Evolutionary conservation across 1,284 basidiomycete genomes (phyloP).

Genomic region (Cutaneotrichosporon dermatis): DNA sequence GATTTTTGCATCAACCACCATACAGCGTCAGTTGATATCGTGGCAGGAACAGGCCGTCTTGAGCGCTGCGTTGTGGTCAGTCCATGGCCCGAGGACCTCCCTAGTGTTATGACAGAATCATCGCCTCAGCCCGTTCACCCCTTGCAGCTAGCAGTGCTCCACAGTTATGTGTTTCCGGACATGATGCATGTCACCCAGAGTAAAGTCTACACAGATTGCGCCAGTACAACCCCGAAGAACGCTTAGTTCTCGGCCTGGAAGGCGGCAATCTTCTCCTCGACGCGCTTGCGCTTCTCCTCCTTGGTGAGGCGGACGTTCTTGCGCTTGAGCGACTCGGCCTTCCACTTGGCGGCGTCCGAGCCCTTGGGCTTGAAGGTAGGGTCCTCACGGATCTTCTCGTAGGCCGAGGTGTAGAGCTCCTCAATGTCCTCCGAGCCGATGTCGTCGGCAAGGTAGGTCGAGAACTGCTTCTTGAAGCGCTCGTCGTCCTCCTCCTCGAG

Average conservation of each 20-base stretch:
- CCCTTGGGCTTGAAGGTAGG: constrained; percentile 86
- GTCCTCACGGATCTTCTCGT: constrained; percentile 92
- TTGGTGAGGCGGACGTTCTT: constrained; percentile 67
- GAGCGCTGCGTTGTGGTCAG: too few relatives aligned
- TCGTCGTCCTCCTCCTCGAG: constrained; percentile 99
- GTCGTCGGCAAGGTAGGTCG: constrained; percentile 90
- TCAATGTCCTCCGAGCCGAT: constrained; percentile 96
- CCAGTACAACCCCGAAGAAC: background rate
- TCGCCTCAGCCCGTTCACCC: too few relatives aligned
- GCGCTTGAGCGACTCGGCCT: constrained; percentile 74
- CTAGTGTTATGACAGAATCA: too few relatives aligned
- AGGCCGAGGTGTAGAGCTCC: constrained; percentile 87
- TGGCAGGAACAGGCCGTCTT: too few relatives aligned
- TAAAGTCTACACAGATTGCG: background rate
- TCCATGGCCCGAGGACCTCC: too few relatives aligned
- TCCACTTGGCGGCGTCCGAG: constrained; percentile 84
- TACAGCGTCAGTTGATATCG: too few relatives aligned
- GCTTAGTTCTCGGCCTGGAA: constrained; percentile 3
- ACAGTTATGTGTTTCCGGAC: background rate
- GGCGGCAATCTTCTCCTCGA: constrained; percentile 8
- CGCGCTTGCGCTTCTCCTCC: constrained; percentile 64
- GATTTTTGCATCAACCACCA: too few relatives aligned
- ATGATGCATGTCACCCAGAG: constrained; percentile 6
- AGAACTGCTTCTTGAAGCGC: constrained; percentile 98
- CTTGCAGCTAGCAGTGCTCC: background rate